phyloP scores from a whole-genome alignment of 2,329 filamentous ascomycete genomes.

The Lecanicillium sp. region DNA sequence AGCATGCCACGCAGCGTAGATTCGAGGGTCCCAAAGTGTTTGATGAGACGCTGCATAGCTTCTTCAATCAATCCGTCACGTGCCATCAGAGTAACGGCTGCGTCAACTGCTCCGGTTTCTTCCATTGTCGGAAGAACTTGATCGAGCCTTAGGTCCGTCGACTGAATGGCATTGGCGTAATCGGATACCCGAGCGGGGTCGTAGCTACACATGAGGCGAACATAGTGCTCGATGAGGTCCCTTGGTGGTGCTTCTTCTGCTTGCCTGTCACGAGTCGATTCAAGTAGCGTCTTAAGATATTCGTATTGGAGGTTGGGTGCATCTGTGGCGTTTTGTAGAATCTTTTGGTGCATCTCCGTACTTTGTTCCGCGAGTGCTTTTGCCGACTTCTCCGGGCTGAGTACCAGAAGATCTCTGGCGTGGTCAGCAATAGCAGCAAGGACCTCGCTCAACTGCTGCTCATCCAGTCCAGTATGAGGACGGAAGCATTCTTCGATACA shows the following conservation, averaged over 20 bases:
- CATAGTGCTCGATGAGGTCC: constrained; percentile 71
- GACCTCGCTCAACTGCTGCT: constrained; percentile 66
- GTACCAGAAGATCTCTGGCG: constrained; percentile 55
- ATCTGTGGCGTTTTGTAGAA: constrained; percentile 54
- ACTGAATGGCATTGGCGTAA: constrained; percentile 70
- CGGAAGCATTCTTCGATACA: constrained; percentile 71
- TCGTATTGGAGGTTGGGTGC: constrained; percentile 59
- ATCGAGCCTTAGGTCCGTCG: constrained; percentile 70
- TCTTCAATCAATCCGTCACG: constrained; percentile 74
- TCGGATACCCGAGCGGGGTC: constrained; percentile 75
- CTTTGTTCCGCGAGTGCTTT: constrained; percentile 53
- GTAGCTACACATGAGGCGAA: constrained; percentile 85
- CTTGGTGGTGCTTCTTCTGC: constrained; percentile 33
- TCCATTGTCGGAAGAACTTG: constrained; percentile 82
- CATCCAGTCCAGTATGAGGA: constrained; percentile 51
- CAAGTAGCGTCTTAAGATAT: constrained; percentile 71
- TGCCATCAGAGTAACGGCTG: constrained; percentile 83
- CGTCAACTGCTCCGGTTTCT: constrained; percentile 81
- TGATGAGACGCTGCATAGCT: constrained; percentile 79
- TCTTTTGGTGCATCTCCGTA: constrained; percentile 55
- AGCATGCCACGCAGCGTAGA: constrained; percentile 69
- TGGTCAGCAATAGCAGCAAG: constrained; percentile 57
- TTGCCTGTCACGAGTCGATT: constrained; percentile 36
- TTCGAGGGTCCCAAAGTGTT: constrained; percentile 72
- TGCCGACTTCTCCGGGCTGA: constrained; percentile 59